phyloP scores from a whole-genome alignment of 176 grass and related monocot genomes.

The Rhynchospora tenuis region DNA sequence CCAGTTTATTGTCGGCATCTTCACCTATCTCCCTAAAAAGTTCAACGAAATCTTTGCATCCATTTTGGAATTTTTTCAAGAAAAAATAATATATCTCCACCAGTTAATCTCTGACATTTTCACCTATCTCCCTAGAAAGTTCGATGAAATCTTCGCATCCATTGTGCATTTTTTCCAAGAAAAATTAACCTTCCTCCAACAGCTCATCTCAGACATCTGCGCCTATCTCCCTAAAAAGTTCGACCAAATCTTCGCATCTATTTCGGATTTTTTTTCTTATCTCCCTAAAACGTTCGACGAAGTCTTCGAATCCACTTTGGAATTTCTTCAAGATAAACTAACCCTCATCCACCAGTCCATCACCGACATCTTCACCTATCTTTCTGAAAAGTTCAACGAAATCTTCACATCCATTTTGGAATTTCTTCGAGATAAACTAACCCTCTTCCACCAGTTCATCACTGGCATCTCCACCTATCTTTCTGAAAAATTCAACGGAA shows the following conservation, averaged over 20 bases:
- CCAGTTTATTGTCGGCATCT: background rate
- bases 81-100: background rate
- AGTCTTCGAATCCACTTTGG: no score
- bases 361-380: background rate
- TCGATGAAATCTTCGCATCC: no score
- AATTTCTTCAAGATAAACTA: no score
- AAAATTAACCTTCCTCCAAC: no score
- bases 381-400: background rate
- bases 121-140: background rate
- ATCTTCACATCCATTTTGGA: background rate
- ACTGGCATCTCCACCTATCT: background rate
- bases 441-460: background rate
- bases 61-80: background rate
- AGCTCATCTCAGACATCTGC: no score
- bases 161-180: no score
- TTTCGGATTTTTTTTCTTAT: no score
- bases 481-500: constrained; percentile 16
- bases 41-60: background rate
- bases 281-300: no score
- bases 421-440: constrained; percentile 27
- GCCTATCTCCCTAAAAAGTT: no score
- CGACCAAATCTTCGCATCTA: no score
- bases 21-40: background rate
- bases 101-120: background rate
- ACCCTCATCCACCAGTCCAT: background rate